Conservation (phyloP, 306 rosid species). For the Cicer pinnatifidum region DNA sequence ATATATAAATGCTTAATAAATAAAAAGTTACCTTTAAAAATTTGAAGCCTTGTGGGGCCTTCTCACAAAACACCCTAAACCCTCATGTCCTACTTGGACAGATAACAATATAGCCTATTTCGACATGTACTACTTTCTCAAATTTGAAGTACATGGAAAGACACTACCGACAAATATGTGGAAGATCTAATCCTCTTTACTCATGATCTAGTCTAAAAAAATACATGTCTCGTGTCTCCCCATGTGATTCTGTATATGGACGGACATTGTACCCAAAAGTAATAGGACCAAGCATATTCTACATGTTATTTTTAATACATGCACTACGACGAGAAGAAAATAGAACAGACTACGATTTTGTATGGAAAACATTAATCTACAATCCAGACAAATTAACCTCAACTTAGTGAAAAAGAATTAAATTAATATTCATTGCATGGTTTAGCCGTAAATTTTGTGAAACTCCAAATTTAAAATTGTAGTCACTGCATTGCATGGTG, state of each 20-base stretch:
- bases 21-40: no score
- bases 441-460: no score
- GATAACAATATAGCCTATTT: not conserved
- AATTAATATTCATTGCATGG: no score
- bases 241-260: not conserved
- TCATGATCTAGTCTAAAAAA: not conserved
- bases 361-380: not conserved
- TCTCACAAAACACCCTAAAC: no score
- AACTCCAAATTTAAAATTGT: no score
- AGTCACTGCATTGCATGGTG: no score
- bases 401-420: no score
- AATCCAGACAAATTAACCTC: not conserved
- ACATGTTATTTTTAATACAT: not conserved
- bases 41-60: no score
- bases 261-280: not conserved
- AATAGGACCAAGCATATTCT: not conserved
- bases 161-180: not conserved
- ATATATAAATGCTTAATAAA: no score
- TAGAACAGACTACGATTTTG: not conserved
- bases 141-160: not conserved
- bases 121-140: no score
- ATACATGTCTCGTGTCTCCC: not conserved
- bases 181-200: not conserved
- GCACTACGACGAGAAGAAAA: not conserved
- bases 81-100: not conserved